A percentile compares a stretch with the other conserved stretches of the same genome.
Conservation (phyloP, 2,329 filamentous ascomycete genomes). For the Cladobotryum protrusum region DNA sequence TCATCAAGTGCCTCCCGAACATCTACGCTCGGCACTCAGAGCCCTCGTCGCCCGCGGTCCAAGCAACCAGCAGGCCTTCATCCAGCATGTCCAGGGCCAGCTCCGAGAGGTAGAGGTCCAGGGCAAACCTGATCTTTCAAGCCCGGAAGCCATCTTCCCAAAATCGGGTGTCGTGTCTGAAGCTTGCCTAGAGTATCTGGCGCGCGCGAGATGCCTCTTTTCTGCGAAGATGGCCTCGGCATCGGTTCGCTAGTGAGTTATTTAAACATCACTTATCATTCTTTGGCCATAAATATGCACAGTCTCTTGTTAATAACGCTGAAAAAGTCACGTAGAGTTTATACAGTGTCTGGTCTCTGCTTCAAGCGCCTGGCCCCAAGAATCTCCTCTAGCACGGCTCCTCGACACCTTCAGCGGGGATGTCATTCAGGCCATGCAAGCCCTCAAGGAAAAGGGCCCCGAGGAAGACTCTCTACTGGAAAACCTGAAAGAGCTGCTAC, state of each 20-base stretch:
- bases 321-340: constrained; percentile 9
- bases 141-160: constrained; percentile 21
- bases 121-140: constrained; percentile 14
- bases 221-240: constrained; percentile 28
- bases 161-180: constrained; percentile 16
- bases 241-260: constrained; percentile 25
- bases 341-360: constrained; percentile 13
- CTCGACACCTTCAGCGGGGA: constrained; percentile 27
- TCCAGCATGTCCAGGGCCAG: constrained; percentile 26
- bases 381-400: constrained; percentile 4
- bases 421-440: constrained; percentile 31
- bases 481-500: constrained; percentile 13
- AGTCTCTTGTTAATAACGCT: too few species aligned
- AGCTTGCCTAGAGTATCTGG: constrained; percentile 22
- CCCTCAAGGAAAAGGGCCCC: constrained; percentile 27
- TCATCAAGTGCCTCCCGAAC: constrained; percentile 24
- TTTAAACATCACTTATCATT: too few species aligned
- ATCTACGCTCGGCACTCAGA: constrained; percentile 29
- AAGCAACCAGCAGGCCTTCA: constrained; percentile 25
- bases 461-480: constrained; percentile 15
- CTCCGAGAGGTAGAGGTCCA: constrained; percentile 17
- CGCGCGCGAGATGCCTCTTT: constrained; percentile 30
- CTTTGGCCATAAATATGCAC: too few species aligned
- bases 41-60: constrained; percentile 26
- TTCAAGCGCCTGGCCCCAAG: constrained; percentile 5